A percentile compares a stretch with the other conserved stretches of the same genome.
These are phyloP conservation scores for Cryptomeria japonica DNA, from an alignment of 75 land plant genomes.

Conservation along the genomic window DNA sequence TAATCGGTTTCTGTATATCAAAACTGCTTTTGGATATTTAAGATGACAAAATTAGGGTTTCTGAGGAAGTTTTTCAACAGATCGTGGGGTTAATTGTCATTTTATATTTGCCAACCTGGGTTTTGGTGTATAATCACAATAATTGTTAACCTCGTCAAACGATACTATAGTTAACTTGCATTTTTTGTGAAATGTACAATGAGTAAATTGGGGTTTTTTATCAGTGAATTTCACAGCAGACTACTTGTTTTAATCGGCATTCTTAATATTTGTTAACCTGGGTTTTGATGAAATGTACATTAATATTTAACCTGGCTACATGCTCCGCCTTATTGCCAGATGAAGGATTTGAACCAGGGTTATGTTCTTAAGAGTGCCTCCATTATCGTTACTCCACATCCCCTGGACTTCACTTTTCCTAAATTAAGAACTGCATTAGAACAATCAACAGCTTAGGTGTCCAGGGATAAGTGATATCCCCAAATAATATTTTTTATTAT, in stretches of 20 bases:
- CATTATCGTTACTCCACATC: background rate
- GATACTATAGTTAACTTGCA: background rate
- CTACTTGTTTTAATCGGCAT: no score
- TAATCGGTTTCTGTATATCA: background rate
- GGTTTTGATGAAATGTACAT: background rate
- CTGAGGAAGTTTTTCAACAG: background rate
- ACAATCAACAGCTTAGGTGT: background rate
- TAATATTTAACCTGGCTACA: no score
- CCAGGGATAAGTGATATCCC: background rate
- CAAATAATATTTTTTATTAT: no score
- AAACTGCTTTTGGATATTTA: background rate
- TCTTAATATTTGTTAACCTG: background rate
- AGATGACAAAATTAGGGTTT: background rate
- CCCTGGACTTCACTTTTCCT: background rate
- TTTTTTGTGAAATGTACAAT: background rate
- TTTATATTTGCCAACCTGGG: no score
- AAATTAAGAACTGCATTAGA: background rate
- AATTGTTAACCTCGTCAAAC: background rate
- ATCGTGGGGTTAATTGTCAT: no score
- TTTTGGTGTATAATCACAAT: background rate
- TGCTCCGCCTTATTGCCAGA: no score
- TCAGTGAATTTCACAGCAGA: no score
- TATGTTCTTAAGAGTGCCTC: background rate
- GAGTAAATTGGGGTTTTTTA: background rate
- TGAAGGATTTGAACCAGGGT: background rate